Conservation (phyloP, 164 flowering plant species). For the Tinospora cordifolia region DNA sequence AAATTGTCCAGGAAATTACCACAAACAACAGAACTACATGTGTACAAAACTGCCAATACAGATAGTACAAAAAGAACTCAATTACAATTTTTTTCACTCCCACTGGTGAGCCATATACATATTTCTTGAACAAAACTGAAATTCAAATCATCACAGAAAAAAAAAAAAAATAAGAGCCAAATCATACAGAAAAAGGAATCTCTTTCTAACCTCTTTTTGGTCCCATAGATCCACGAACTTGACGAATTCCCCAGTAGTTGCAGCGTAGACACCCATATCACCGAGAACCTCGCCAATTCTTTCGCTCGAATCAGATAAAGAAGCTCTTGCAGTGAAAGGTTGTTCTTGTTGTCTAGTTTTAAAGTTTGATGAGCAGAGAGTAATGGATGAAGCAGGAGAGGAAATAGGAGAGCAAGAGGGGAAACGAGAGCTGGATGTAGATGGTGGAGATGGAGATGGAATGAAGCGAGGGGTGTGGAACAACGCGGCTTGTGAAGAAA, state of each 20-base stretch:
- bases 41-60: no score
- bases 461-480: constrained; percentile 2
- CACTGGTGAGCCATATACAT: no score
- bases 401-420: constrained; percentile 22
- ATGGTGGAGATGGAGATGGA: constrained; percentile 7
- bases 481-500: constrained; percentile 7
- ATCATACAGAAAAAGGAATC: no score
- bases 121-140: no score
- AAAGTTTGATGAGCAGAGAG: constrained; percentile 12
- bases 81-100: no score
- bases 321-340: constrained; percentile 11
- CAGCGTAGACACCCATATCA: constrained; percentile 57
- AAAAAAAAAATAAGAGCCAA: no score
- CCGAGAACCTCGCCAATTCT: constrained; percentile 31
- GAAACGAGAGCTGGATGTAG: constrained; percentile 5
- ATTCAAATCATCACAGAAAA: no score
- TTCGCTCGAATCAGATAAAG: constrained; percentile 13
- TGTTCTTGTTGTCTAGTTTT: constrained; percentile 7
- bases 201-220: constrained; percentile 47
- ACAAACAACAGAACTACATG: no score
- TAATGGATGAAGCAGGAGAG: constrained; percentile 7
- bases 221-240: constrained; percentile 73
- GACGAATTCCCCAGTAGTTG: constrained; percentile 51
- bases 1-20: not conserved
- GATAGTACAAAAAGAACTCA: no score